A percentile compares a stretch with the other conserved stretches of the same genome.
Conservation (phyloP, 1,284 basidiomycete genomes). For the Marasmius fiardii region DNA sequence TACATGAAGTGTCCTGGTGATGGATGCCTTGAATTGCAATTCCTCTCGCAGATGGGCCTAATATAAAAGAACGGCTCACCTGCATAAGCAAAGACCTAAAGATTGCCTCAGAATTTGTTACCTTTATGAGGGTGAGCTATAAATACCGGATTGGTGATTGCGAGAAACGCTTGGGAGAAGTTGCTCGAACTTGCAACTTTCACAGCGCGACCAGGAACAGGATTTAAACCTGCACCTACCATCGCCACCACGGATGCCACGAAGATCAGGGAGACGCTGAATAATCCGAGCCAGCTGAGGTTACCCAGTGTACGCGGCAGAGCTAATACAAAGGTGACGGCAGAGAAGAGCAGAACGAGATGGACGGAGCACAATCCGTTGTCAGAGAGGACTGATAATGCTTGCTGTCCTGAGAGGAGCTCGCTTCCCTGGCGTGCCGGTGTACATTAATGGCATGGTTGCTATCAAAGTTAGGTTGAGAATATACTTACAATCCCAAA, state of each 20-base stretch:
- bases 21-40: not conserved
- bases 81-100: constrained; percentile 51
- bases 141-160: constrained; percentile 49
- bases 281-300: constrained; percentile 42
- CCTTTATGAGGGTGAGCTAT: no score
- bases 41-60: not conserved
- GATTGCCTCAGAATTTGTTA: constrained; percentile 13
- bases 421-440: constrained; percentile 46
- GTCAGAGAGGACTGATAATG: constrained; percentile 44
- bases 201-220: constrained; percentile 39
- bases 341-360: constrained; percentile 42
- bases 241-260: constrained; percentile 44
- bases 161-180: constrained; percentile 50
- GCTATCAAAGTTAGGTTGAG: not conserved
- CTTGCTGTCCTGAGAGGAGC: constrained; percentile 48
- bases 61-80: constrained; percentile 29
- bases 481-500: constrained; percentile 36
- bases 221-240: constrained; percentile 48
- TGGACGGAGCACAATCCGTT: constrained; percentile 43
- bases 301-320: constrained; percentile 46
- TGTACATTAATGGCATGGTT: not conserved
- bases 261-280: constrained; percentile 39
- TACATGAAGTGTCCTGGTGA: constrained; percentile 50
- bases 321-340: constrained; percentile 39
- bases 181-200: constrained; percentile 35